Base-by-base conservation (phyloP, 202 grass and related monocot species). In the Bolboschoenoplectus hybrid region DNA sequence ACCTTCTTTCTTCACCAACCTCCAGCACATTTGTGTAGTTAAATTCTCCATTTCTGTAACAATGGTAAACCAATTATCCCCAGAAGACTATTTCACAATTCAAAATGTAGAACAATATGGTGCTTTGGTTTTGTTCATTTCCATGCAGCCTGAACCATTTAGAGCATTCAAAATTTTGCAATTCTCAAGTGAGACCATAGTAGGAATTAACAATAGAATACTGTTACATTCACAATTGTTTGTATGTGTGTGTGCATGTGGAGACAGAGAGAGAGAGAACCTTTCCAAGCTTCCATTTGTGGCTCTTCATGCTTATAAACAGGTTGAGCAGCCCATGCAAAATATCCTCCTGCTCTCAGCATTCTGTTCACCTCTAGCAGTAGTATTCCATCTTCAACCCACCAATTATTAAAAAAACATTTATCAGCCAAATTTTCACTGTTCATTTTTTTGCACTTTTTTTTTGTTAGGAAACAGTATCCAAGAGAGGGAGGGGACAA, bases 281-380 rank as follows among this genome's bases (percentile, higher is more conserved):
- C 89, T 87, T 90, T 90, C 89, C 89, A 90, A 66, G 76, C 86
- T 46, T 85, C 82, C 57, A 85, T 86, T 88, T 85, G 89, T 16
- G 60, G 64, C 35, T 90, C 81, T 88, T 90, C 89, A 85, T 90
- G 89, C 44, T 90, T 90, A 90, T 90, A 85, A 41, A 88, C 89
- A 62, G 89, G 89, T 85, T 90, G 89, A 32, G 89, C 89, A 57
- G 89, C 86, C 89, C 89, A 90, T 81, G 86, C 82, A 85, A 90
- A 90, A 58, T 90, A 90, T 69, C 89, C 89, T 57, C 85, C 89
- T 75, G 89, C 89, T 85, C 89, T 85, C 20, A 90, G 75, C 75
- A 90, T 81, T 88, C 89, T 85, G 82, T 90, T 88, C 39, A 90
- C 86, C 82, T 90, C 86, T 19, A 90, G 89, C 44, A 90, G 85